Evolutionary conservation across 2,329 filamentous ascomycete species (phyloP), one percentile per base, ranked within the genome.

Genomic region (Penicillium concentricum): DNA sequence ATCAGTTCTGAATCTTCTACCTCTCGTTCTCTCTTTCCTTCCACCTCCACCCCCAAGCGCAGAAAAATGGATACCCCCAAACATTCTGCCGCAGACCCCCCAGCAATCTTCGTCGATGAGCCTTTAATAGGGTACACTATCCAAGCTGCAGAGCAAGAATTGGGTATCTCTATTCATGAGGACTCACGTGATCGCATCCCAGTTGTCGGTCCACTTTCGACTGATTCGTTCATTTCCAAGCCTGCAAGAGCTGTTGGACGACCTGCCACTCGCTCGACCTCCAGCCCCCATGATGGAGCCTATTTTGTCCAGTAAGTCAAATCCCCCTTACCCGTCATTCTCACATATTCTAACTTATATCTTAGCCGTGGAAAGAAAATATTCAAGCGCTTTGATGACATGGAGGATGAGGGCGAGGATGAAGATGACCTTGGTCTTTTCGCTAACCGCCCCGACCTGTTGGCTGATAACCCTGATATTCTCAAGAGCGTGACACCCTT

Each of bases 331-430:
- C 6, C 30, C 8, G 37, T 57, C 55, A 55, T 61, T 24, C 41
- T 22, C 35, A 37, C 34, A 16, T 35, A 38, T 54, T 39, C 71
- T 78, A 68, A 75, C 61, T 42, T 16, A 5, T 41, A 42, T 46
- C 26, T 38, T 46, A 86, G 84, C 71, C 85, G 85, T 54, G 85
- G 85, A 65, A 84, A 82, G 72, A 86, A 84, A 67, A 72, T 85
- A 38, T 85, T 84, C 73, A 80, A 80, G 67, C 80, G 78, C 61
- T 86, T 84, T 66, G 75, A 79, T 39, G 70, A 72, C 4, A 68
- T 56, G 7, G 70, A 75, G 18, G 75, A 78, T 35, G 69, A 65
- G 8, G 71, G 72, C 48, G 76, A 79, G 18, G 74, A 75, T 60
- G 72, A 79, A 44, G 69, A 72, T 50, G 75, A 78, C 51, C 56